A percentile compares a stretch with the other conserved stretches of the same genome.
Evolutionary conservation across 2,329 filamentous ascomycete species (phyloP).

Genomic region (Clarireedia paspali): DNA sequence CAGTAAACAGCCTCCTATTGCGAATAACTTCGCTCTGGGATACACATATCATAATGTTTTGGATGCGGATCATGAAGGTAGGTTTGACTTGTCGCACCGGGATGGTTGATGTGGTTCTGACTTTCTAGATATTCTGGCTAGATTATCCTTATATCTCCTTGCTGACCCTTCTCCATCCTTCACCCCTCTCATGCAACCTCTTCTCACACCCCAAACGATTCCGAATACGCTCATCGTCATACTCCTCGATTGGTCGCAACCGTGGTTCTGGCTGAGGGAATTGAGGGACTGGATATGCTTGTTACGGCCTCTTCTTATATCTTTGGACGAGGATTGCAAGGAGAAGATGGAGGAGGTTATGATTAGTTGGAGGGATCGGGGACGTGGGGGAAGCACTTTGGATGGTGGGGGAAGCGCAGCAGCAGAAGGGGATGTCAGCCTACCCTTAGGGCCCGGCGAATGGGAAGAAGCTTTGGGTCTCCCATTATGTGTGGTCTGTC

Average conservation of each 20-base stretch:
- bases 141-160: slow-evolving; percentile 82
- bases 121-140: slow-evolving; percentile 69
- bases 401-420: slow-evolving; percentile 50
- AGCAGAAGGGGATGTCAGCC: slow-evolving; percentile 59
- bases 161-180: slow-evolving; percentile 80
- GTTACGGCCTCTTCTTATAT: slow-evolving; percentile 67
- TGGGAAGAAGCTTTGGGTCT: slow-evolving; percentile 87
- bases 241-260: slow-evolving; percentile 91
- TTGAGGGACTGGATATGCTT: slow-evolving; percentile 85
- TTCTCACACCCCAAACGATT: slow-evolving; percentile 76
- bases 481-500: slow-evolving; percentile 88
- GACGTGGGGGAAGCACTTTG: slow-evolving; percentile 55
- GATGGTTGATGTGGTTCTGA: slow-evolving; percentile 14
- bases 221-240: slow-evolving; percentile 83
- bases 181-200: slow-evolving; percentile 71
- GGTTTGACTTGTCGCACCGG: slow-evolving; percentile 13
- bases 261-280: slow-evolving; percentile 86
- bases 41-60: slow-evolving; percentile 95
- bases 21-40: slow-evolving; percentile 85
- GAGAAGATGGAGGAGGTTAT: slow-evolving; percentile 83
- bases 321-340: slow-evolving; percentile 68
- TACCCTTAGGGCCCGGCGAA: slow-evolving; percentile 80
- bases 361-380: slow-evolving; percentile 68
- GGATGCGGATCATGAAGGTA: slow-evolving; percentile 88
- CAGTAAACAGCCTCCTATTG: slow-evolving; percentile 65